Conservation (phyloP, 2,329 filamentous ascomycete genomes). For the Fusarium hostae region DNA sequence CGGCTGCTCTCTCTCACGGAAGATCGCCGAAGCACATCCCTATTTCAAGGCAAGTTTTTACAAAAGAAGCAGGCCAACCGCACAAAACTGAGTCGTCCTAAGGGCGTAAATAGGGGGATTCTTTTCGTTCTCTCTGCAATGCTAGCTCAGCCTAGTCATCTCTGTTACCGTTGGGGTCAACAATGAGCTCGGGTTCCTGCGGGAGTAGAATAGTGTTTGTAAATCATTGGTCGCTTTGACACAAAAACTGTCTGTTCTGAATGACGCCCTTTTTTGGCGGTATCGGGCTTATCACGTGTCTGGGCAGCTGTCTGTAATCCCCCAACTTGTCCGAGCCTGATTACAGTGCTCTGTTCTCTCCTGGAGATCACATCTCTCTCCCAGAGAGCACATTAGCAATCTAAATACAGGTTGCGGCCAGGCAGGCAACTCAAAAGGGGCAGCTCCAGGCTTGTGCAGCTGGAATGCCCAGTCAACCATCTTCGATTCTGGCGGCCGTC, state of each 20-base stretch:
- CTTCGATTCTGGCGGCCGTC: conserved; percentile 47
- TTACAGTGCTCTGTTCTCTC: conserved; percentile 11
- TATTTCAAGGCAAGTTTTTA: conserved; percentile 11
- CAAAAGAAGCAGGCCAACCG: conserved; percentile 25
- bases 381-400: conserved; percentile 43
- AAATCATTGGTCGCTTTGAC: conserved; percentile 34
- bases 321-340: conserved; percentile 26
- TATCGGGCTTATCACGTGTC: conserved; percentile 44
- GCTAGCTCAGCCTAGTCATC: conserved; percentile 11
- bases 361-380: conserved; percentile 34
- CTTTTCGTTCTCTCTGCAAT: background rate
- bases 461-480: conserved; percentile 52
- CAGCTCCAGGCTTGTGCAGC: conserved; percentile 45
- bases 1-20: conserved; percentile 8
- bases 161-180: conserved; percentile 32
- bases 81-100: background rate
- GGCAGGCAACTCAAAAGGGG: conserved; percentile 48
- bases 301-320: conserved; percentile 17
- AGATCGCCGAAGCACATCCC: conserved; percentile 25
- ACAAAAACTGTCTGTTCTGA: conserved; percentile 38
- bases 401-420: conserved; percentile 48
- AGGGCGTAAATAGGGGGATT: conserved; percentile 3
- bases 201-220: conserved; percentile 35
- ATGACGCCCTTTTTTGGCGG: conserved; percentile 39
- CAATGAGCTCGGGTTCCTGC: conserved; percentile 36